Percentiles rank a stretch among this genome's conserved stretches.
Conservation (phyloP, 805 yeast species). For the Starmerella riodocensis region DNA sequence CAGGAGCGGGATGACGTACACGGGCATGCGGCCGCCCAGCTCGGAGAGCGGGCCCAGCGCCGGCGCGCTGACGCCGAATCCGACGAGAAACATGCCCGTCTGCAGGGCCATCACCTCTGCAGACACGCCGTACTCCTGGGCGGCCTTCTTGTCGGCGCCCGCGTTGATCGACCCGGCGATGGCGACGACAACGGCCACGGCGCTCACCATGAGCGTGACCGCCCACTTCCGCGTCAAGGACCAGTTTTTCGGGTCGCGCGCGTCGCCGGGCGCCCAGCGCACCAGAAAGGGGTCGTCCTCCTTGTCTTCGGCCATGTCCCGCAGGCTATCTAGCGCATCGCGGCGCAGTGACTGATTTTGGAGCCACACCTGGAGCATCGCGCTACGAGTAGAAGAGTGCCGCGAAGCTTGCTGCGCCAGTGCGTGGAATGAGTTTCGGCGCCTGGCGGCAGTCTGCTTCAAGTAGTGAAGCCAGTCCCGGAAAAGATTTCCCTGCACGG, state of each 20-base stretch:
- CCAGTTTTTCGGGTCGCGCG: conserved; percentile 13
- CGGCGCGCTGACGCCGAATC: conserved; percentile 52
- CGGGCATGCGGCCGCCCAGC: conserved; percentile 51
- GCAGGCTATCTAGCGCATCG: neutral
- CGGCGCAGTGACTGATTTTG: neutral
- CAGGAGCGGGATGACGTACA: conserved; percentile 42
- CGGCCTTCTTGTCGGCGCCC: conserved; percentile 32
- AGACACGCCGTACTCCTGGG: conserved; percentile 29
- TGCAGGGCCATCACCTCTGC: conserved; percentile 35
- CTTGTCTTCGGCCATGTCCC: neutral
- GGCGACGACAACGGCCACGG: conserved; percentile 6
- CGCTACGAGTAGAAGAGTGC: too few species aligned
- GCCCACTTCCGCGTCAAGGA: conserved; percentile 5
- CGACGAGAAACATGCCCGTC: conserved; percentile 39
- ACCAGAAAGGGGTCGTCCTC: conserved; percentile 2
- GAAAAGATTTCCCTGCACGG: too few species aligned
- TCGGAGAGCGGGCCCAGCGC: conserved; percentile 59
- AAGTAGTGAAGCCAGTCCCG: too few species aligned
- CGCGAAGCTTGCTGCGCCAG: too few species aligned
- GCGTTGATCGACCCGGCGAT: conserved; percentile 34
- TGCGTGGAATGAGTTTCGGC: too few species aligned
- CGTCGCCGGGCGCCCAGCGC: conserved; percentile 7
- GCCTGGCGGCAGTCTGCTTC: too few species aligned
- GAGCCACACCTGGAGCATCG: conserved; percentile 3
- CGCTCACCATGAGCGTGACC: conserved; percentile 4